Conservation (phyloP, 495 filamentous ascomycete species). For the Penicillium nucicola region DNA sequence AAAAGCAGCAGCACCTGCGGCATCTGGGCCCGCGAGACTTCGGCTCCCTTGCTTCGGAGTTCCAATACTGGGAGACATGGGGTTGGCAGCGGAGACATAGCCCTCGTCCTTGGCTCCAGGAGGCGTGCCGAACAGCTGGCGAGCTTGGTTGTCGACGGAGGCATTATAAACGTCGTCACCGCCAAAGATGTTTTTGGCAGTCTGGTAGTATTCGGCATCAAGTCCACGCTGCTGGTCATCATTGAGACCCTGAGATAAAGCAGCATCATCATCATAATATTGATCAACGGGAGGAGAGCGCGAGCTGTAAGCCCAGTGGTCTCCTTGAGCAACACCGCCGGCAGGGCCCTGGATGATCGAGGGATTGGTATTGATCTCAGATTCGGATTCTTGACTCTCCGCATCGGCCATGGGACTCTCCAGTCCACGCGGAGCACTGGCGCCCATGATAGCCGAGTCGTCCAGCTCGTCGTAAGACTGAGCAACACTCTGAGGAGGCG, state of each 20-base stretch:
- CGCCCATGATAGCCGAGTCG: constrained; percentile 57
- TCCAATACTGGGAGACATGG: constrained; percentile 50
- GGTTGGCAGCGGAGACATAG: constrained; percentile 82
- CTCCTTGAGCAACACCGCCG: constrained; percentile 47
- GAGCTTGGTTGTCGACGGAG: constrained; percentile 27
- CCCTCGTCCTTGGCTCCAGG: constrained; percentile 72
- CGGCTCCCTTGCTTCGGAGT: constrained; percentile 62
- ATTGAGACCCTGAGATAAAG: constrained; percentile 26
- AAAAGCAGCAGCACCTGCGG: constrained; percentile 52
- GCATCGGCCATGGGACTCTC: constrained; percentile 57
- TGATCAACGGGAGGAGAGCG: constrained; percentile 47
- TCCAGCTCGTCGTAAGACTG: constrained; percentile 55
- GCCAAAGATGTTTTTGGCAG: constrained; percentile 37
- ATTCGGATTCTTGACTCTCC: constrained; percentile 51
- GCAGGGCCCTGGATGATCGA: constrained; percentile 71
- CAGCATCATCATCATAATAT: constrained; percentile 38
- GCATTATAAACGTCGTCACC: constrained; percentile 34
- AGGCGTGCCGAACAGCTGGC: constrained; percentile 39
- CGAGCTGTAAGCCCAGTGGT: constrained; percentile 52
- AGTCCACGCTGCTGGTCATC: constrained; percentile 29
- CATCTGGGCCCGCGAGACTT: constrained; percentile 55
- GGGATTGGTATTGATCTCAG: constrained; percentile 74
- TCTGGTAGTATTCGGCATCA: constrained; percentile 37
- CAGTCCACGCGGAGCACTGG: constrained; percentile 53
- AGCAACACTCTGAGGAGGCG: constrained; percentile 75